Conservation (phyloP, 1,284 basidiomycete species). For the Omphalotus olearius region DNA sequence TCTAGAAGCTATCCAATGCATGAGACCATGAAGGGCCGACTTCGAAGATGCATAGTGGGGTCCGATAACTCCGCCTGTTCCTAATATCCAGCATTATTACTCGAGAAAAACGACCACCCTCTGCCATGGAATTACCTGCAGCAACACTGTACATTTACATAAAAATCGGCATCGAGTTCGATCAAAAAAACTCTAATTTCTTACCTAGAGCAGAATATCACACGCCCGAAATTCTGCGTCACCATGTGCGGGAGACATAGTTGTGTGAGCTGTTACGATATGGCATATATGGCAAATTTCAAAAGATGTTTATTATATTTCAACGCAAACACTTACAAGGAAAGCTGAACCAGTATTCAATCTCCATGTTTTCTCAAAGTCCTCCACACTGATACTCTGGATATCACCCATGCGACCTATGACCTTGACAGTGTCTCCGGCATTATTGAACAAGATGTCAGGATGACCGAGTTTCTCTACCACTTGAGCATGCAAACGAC, state of each 20-base stretch:
- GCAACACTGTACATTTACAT: conserved; percentile 23
- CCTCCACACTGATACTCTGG: conserved; percentile 36
- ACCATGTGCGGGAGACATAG: conserved; percentile 49
- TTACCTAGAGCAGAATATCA: conserved; percentile 48
- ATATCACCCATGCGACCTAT: conserved; percentile 45
- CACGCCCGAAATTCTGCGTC: conserved; percentile 41
- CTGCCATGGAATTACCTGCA: conserved; percentile 20
- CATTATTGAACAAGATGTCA: conserved; percentile 50
- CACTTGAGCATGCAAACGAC: conserved; percentile 37
- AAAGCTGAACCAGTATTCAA: conserved; percentile 43
- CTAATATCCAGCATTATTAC: conserved; percentile 16
- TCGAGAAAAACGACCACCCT: neutral
- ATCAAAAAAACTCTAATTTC: neutral
- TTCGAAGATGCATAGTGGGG: conserved; percentile 57
- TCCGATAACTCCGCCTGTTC: conserved; percentile 49
- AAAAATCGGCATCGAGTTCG: neutral
- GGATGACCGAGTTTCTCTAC: conserved; percentile 41
- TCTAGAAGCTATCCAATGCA: conserved; percentile 50
- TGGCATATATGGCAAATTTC: neutral
- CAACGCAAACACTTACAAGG: conserved; percentile 23
- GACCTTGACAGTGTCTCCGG: conserved; percentile 36
- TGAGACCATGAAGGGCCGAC: conserved; percentile 47
- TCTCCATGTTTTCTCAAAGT: conserved; percentile 47
- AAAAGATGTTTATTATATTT: neutral
- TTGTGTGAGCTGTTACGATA: conserved; percentile 37